A percentile compares a stretch with the other conserved stretches of the same genome.
phyloP scores from a whole-genome alignment of 1,139 yeast genomes.

The Magnusiomyces tetraspermus region DNA sequence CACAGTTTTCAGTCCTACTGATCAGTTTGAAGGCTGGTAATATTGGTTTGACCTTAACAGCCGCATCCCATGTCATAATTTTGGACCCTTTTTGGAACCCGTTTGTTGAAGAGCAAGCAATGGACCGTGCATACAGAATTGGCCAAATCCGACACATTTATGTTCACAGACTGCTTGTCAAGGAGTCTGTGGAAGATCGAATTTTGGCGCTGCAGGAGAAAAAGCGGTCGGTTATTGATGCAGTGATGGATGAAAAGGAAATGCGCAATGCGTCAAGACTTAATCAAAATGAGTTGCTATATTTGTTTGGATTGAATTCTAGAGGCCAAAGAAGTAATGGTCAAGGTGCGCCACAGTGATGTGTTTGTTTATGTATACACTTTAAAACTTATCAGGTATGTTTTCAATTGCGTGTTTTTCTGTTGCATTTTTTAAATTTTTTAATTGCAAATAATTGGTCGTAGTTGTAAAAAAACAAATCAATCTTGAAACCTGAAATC shows the following conservation, averaged over 20 bases:
- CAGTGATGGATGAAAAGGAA: conserved; percentile 73
- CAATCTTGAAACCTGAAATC: too few relatives aligned
- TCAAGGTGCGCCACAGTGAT: too few relatives aligned
- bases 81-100: conserved; percentile 98
- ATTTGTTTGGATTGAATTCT: conserved; percentile 54
- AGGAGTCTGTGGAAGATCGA: conserved; percentile 74
- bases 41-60: conserved; percentile 83
- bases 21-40: conserved; percentile 85
- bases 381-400: too few relatives aligned
- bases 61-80: conserved; percentile 84
- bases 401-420: too few relatives aligned
- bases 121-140: conserved; percentile 88
- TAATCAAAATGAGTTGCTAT: conserved; percentile 64
- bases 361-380: too few relatives aligned
- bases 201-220: conserved; percentile 65
- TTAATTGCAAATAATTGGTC: too few relatives aligned
- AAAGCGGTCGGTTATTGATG: conserved; percentile 66
- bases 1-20: conserved; percentile 46
- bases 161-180: conserved; percentile 60
- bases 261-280: conserved; percentile 55
- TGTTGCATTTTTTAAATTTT: too few relatives aligned
- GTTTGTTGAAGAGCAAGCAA: conserved; percentile 90
- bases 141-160: conserved; percentile 73
- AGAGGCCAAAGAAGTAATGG: conserved; percentile 7
- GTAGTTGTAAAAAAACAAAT: too few relatives aligned